Percentiles rank a stretch among this genome's conserved stretches.
phyloP scores from a whole-genome alignment of 108 stramenopile species.

The Cyclostephanos tholiformis region DNA sequence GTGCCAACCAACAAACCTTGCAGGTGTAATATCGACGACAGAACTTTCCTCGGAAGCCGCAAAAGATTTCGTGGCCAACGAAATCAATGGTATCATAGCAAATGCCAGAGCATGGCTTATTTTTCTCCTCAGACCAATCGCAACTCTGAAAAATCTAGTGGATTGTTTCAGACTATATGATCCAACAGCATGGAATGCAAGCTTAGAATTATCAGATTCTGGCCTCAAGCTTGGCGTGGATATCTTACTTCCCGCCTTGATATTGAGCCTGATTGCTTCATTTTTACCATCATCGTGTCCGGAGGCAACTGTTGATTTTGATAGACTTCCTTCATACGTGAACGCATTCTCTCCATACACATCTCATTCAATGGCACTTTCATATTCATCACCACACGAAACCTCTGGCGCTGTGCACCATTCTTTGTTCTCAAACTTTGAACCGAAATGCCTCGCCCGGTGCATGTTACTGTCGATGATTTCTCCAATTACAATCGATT shows the following conservation, averaged over 20 bases:
- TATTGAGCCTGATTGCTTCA: conserved; percentile 22
- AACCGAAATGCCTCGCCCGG: conserved; percentile 14
- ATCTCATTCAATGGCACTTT: conserved; percentile 14
- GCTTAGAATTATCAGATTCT: conserved; percentile 8
- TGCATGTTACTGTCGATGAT: conserved; percentile 12
- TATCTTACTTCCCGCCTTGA: conserved; percentile 22
- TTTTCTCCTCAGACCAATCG: conserved; percentile 18
- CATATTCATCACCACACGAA: neutral
- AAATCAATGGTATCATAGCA: conserved; percentile 1
- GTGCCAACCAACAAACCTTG: too few relatives aligned
- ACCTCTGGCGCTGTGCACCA: neutral
- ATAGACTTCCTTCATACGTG: conserved; percentile 3
- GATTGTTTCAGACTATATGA: conserved; percentile 30
- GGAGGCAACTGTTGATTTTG: neutral
- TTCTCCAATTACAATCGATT: conserved; percentile 31
- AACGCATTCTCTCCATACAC: conserved; percentile 26
- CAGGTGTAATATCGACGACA: too few relatives aligned
- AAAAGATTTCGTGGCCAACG: neutral
- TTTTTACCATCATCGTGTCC: conserved; percentile 18
- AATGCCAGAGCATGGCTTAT: conserved; percentile 13
- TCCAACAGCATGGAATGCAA: conserved; percentile 18
- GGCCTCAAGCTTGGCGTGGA: conserved; percentile 22
- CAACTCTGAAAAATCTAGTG: conserved; percentile 12
- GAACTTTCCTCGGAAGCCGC: neutral
- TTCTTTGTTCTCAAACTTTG: conserved; percentile 16